Percentiles rank a stretch among this genome's conserved stretches.
phyloP scores from a whole-genome alignment of 1,139 yeast genomes.

The Petasospora fabianii region DNA sequence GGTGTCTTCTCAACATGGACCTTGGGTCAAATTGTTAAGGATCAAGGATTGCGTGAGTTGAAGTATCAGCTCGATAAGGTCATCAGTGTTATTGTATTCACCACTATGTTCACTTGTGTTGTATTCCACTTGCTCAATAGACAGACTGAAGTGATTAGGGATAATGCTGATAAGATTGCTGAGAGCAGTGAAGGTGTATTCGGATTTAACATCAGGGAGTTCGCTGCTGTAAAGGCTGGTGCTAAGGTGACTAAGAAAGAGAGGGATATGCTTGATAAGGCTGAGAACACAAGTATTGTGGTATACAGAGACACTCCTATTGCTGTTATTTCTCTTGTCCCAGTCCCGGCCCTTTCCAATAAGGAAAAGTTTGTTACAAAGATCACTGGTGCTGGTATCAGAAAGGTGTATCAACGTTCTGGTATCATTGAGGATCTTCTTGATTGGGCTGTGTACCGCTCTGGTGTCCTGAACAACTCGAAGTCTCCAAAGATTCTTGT shows the following conservation, averaged over 20 bases:
- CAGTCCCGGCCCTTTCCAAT: constrained; percentile 28
- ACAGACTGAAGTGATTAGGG: constrained; percentile 35
- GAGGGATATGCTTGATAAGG: constrained; percentile 34
- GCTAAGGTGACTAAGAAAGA: constrained; percentile 29
- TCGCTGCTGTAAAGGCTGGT: constrained; percentile 33
- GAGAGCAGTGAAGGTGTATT: constrained; percentile 46
- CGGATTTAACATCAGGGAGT: constrained; percentile 50
- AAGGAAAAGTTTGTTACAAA: constrained; percentile 42
- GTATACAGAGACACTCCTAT: constrained; percentile 66
- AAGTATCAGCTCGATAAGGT: constrained; percentile 37
- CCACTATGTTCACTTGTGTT: constrained; percentile 24
- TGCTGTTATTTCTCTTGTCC: constrained; percentile 48
- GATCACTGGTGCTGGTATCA: constrained; percentile 56
- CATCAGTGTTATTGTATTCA: constrained; percentile 27
- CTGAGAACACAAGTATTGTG: constrained; percentile 49
- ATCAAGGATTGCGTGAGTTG: constrained; percentile 28
- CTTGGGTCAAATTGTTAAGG: constrained; percentile 30
- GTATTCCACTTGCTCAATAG: constrained; percentile 32
- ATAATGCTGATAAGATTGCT: constrained; percentile 45
- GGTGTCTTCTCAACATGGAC: constrained; percentile 29
- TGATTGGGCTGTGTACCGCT: constrained; percentile 54
- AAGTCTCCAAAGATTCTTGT: constrained; percentile 31
- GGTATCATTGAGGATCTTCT: constrained; percentile 61
- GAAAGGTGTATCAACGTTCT: constrained; percentile 60
- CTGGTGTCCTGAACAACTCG: constrained; percentile 36